phyloP scores from a whole-genome alignment of 1,284 basidiomycete species.

The Ganoderma meredithae region DNA sequence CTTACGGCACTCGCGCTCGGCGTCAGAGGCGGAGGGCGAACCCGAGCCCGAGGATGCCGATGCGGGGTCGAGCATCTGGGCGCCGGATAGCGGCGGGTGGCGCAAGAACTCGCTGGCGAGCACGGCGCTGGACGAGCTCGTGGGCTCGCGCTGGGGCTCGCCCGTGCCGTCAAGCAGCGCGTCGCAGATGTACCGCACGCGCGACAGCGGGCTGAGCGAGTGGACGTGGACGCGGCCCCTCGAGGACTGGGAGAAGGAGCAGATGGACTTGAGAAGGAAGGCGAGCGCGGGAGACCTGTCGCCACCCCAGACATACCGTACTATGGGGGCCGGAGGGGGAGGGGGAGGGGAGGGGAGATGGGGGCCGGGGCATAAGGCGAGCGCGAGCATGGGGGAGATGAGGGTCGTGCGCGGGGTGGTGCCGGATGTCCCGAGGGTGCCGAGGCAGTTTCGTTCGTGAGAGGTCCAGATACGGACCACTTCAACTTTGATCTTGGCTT shows the following conservation, averaged over 20 bases:
- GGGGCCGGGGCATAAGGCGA: conserved; percentile 3
- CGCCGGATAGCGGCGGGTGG: conserved; percentile 3
- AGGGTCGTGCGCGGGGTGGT: conserved; percentile 18
- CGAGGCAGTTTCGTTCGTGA: conserved; percentile 1
- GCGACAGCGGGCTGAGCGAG: conserved; percentile 23
- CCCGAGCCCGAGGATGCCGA: conserved; percentile 15
- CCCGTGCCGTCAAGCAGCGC: conserved; percentile 14
- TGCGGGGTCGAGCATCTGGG: conserved; percentile 22
- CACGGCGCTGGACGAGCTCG: conserved; percentile 13
- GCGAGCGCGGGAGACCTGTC: conserved; percentile 6
- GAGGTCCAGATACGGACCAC: too few relatives aligned
- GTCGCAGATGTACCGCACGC: conserved; percentile 28
- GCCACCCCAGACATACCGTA: neutral
- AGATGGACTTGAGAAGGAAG: conserved; percentile 7
- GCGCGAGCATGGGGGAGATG: conserved; percentile 20
- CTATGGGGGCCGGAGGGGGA: neutral
- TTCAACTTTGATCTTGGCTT: neutral
- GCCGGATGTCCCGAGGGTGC: conserved; percentile 21
- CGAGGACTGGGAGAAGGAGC: conserved; percentile 11
- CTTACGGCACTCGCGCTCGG: neutral
- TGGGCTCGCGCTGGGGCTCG: conserved; percentile 23
- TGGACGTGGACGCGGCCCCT: conserved; percentile 17
- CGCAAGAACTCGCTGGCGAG: conserved; percentile 13
- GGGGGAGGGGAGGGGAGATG: conserved; percentile 1
- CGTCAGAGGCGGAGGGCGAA: neutral